These are phyloP conservation scores for Trifolium dubium DNA, from an alignment of 306 rosid species.

Conservation along the genomic window DNA sequence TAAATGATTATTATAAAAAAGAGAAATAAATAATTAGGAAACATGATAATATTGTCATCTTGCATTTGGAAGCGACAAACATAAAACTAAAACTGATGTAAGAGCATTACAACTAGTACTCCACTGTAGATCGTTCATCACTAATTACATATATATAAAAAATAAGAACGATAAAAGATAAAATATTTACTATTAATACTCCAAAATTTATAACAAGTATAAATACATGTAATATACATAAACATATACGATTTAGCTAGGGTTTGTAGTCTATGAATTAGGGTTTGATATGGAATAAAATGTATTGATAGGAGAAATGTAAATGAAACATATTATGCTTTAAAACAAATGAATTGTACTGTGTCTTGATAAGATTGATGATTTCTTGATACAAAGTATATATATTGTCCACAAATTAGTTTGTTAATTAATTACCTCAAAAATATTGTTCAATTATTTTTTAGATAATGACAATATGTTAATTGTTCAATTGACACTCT, in stretches of 20 bases:
- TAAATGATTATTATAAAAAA: background rate
- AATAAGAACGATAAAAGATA: background rate
- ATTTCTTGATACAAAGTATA: slow-evolving; percentile 23
- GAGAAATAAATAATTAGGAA: slow-evolving; percentile 29
- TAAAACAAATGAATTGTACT: slow-evolving; percentile 13
- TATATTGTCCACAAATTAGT: background rate
- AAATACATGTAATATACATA: slow-evolving; percentile 11
- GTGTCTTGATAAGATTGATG: slow-evolving; percentile 20
- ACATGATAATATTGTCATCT: slow-evolving; percentile 42
- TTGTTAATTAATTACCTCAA: background rate
- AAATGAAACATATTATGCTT: background rate
- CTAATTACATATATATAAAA: background rate
- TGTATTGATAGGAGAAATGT: background rate
- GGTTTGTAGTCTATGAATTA: slow-evolving; percentile 44
- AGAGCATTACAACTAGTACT: slow-evolving; percentile 32
- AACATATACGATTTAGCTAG: slow-evolving; percentile 38
- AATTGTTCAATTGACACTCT: background rate
- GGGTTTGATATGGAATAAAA: slow-evolving; percentile 49
- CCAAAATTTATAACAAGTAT: slow-evolving; percentile 5
- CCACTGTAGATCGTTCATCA: slow-evolving; percentile 26
- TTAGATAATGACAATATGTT: slow-evolving; percentile 23
- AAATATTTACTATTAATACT: slow-evolving; percentile 16
- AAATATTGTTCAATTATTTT: slow-evolving; percentile 8
- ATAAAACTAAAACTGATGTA: slow-evolving; percentile 10
- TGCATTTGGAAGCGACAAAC: slow-evolving; percentile 44